Evolutionary conservation across 2,329 filamentous ascomycete genomes (phyloP), one percentile per base, ranked within the genome.

Genomic region (Dactylellina leptospora): DNA sequence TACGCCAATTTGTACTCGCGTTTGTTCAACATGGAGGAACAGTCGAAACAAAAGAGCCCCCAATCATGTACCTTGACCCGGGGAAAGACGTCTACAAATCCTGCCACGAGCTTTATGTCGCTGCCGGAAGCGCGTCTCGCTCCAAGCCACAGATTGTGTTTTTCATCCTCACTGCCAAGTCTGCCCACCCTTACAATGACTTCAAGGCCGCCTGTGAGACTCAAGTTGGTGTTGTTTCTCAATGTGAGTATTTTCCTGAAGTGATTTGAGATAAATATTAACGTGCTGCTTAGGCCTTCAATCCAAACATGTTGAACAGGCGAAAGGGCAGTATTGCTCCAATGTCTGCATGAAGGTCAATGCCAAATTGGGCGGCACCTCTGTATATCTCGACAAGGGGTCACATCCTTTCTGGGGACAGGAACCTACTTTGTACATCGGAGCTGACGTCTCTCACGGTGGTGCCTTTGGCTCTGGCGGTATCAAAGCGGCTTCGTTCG

Each of bases 341-440:
- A 99, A 99, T 74, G 92, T 99, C 0, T 86, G 88, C 74, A 95
- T 99, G 91, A 99, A 99, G 82, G 87, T 99, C 75, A 97, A 99
- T 76, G 90, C 91, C 2, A 99, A 99, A 82, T 85, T 99, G 1
- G 95, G 95, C 11, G 95, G 95, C 4, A 85, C 86, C 0, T 97
- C 92, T 0, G 88, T 82, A 56, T 83, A 79, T 45, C 78, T 77
- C 36, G 78, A 74, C 55, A 80, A 76, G 77, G 80, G 10, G 45
- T 80, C 53, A 77, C 79, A 50, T 51, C 77, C 78, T 16, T 75
- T 77, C 1, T 83, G 82, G 73, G 85, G 84, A 75, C 77, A 78
- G 1, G 78, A 77, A 0, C 85, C 87, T 0, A 95, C 92, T 0
- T 89, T 96, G 84, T 87, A 97, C 50, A 89, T 99, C 69, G 95